These are phyloP conservation scores for Colletotrichum falcatum DNA, from an alignment of 2,329 filamentous ascomycete species.

Conservation along the genomic window DNA sequence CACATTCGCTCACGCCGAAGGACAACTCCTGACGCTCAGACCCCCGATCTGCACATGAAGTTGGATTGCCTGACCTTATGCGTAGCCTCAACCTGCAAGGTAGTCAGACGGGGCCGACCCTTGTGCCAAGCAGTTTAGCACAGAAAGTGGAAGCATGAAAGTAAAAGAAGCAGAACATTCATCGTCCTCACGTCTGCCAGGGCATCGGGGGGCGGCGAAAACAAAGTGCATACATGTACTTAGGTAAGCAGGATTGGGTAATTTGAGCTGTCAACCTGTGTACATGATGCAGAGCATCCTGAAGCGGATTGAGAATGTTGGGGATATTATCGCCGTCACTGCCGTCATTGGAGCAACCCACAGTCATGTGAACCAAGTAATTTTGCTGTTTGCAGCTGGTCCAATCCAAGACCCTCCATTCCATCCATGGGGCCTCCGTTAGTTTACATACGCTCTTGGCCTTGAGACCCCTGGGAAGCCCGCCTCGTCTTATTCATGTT, in stretches of 20 bases:
- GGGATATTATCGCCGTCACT: background rate
- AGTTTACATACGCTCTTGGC: background rate
- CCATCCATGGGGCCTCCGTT: background rate
- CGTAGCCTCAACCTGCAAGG: too few species aligned
- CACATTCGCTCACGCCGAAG: background rate
- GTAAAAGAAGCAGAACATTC: too few species aligned
- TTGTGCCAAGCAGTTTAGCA: too few species aligned
- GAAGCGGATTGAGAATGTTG: too few species aligned
- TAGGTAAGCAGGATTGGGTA: too few species aligned
- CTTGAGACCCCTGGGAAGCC: conserved; percentile 4
- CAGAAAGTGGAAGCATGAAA: too few species aligned
- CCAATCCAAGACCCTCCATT: conserved; percentile 1
- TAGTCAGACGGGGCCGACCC: too few species aligned
- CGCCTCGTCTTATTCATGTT: conserved; percentile 3
- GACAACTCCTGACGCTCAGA: background rate
- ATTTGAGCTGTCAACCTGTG: too few species aligned
- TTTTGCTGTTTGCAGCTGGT: conserved; percentile 1
- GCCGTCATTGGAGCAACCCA: background rate
- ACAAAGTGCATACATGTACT: too few species aligned
- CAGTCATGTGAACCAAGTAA: background rate
- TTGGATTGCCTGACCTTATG: background rate
- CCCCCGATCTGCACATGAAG: background rate
- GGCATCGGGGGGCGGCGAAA: too few species aligned
- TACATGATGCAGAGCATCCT: too few species aligned
- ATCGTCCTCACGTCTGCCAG: too few species aligned